Conservation (phyloP, 208 protist genomes). For the Trypanosoma caninum region DNA sequence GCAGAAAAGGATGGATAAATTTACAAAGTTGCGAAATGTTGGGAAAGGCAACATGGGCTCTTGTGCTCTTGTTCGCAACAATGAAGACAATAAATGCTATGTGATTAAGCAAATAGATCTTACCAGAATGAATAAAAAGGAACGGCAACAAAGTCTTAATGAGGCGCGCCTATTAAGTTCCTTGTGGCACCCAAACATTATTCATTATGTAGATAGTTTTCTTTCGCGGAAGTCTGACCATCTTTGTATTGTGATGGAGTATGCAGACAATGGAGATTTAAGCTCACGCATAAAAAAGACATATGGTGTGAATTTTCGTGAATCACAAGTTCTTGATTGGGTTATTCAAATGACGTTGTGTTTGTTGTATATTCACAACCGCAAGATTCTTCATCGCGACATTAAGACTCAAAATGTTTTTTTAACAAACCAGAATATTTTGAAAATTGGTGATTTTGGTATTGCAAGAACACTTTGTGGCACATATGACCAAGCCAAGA, state of each 20-base stretch:
- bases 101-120: conserved; percentile 94
- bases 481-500: conserved; percentile 92
- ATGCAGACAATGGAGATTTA: conserved; percentile 87
- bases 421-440: conserved; percentile 77
- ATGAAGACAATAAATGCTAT: conserved; percentile 90
- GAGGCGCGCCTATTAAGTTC: conserved; percentile 86
- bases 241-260: conserved; percentile 94
- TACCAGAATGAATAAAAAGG: conserved; percentile 82
- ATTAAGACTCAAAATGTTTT: conserved; percentile 95
- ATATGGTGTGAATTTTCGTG: conserved; percentile 74
- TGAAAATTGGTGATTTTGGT: conserved; percentile 95
- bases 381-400: conserved; percentile 92
- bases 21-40: conserved; percentile 87
- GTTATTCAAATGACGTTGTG: conserved; percentile 89
- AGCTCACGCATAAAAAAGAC: conserved; percentile 73
- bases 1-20: conserved; percentile 82
- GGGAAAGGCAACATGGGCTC: conserved; percentile 94
- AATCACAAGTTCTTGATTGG: conserved; percentile 86
- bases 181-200: conserved; percentile 93
- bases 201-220: conserved; percentile 93
- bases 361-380: conserved; percentile 89
- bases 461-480: conserved; percentile 86
- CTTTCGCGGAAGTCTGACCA: conserved; percentile 84
- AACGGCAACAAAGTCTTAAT: conserved; percentile 89
- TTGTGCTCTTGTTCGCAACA: conserved; percentile 88